phyloP scores from a whole-genome alignment of 345 rosid species.

The Acer yangbiense region DNA sequence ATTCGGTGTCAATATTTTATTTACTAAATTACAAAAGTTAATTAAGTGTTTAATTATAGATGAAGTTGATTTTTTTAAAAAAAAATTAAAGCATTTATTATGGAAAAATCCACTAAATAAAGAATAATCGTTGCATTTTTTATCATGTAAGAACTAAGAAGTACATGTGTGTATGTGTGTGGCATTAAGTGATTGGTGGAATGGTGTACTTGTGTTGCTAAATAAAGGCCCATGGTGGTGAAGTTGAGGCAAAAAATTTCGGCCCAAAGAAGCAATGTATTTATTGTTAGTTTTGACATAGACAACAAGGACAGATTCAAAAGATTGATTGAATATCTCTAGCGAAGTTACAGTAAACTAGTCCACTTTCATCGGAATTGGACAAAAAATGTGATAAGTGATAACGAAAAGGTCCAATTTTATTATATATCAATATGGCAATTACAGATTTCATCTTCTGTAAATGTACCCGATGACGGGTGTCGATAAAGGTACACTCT shows the following conservation, averaged over 20 bases:
- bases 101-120: not conserved
- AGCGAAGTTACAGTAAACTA: not conserved
- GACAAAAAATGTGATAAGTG: not conserved
- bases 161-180: not conserved
- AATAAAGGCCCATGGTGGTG: not conserved
- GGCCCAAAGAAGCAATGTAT: conserved; percentile 1
- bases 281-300: not conserved
- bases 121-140: not conserved
- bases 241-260: not conserved
- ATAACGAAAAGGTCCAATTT: too few species aligned
- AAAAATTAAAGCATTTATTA: not conserved
- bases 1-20: too few species aligned
- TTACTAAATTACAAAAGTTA: not conserved
- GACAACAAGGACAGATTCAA: not conserved
- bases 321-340: not conserved
- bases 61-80: not conserved
- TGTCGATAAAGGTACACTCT: too few species aligned
- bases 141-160: not conserved
- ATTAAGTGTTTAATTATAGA: not conserved
- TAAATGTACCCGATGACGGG: too few species aligned
- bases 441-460: not conserved
- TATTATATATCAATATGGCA: not conserved
- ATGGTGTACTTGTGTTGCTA: not conserved
- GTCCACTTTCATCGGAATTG: not conserved
- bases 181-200: not conserved